These are phyloP conservation scores for Tephrocybe sp. DNA, from an alignment of 768 basidiomycete species.

Conservation along the genomic window DNA sequence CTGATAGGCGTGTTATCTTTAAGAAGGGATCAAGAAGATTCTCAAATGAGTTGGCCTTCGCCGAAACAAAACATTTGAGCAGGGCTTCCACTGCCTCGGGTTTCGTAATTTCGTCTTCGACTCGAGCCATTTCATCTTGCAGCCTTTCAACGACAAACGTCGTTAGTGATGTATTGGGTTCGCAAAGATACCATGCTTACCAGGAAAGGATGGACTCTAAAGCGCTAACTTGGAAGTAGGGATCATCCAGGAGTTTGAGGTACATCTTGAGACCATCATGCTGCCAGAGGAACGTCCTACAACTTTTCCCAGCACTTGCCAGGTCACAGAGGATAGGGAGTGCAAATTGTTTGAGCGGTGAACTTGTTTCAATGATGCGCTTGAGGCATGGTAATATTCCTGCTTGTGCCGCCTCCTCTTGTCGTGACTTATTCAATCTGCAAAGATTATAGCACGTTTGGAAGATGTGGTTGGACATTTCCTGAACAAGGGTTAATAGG, in stretches of 20 bases:
- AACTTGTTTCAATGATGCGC: constrained; percentile 82
- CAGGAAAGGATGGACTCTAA: constrained; percentile 89
- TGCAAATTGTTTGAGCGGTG: constrained; percentile 95
- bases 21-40: constrained; percentile 89
- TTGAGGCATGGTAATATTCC: constrained; percentile 93
- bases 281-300: constrained; percentile 88
- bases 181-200: constrained; percentile 38
- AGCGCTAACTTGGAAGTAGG: constrained; percentile 90
- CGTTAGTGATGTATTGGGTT: not conserved
- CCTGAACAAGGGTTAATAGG: constrained; percentile 43
- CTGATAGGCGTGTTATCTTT: constrained; percentile 85
- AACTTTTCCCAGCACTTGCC: constrained; percentile 92
- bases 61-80: constrained; percentile 75
- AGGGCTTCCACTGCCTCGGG: constrained; percentile 61
- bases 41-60: constrained; percentile 90
- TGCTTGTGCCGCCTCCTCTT: constrained; percentile 96
- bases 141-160: constrained; percentile 49
- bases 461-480: constrained; percentile 96
- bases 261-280: constrained; percentile 88
- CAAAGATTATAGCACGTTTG: constrained; percentile 97
- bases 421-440: constrained; percentile 88
- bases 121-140: constrained; percentile 91
- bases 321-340: constrained; percentile 96
- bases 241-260: constrained; percentile 72
- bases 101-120: constrained; percentile 86